Percentiles rank a stretch among this genome's conserved stretches.
Evolutionary conservation across 805 yeast species (phyloP).

Genomic region (Danielia oregonensis): DNA sequence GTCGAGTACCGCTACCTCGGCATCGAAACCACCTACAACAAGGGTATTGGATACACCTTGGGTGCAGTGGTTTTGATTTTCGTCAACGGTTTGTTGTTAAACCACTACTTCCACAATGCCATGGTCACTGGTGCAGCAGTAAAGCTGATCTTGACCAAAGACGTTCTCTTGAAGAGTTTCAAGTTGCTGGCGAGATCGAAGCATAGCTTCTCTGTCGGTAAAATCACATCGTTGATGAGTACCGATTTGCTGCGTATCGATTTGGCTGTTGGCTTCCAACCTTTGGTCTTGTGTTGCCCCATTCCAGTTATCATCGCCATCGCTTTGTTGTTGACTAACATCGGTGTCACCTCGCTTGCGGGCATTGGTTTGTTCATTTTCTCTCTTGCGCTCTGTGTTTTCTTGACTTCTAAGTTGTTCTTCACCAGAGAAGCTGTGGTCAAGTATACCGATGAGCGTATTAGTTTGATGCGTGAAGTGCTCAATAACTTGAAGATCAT

Average conservation of each 20-base stretch:
- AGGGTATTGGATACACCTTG: slow-evolving; percentile 74
- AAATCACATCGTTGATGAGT: slow-evolving; percentile 39
- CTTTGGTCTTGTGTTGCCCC: slow-evolving; percentile 39
- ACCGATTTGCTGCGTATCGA: slow-evolving; percentile 44
- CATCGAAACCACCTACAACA: slow-evolving; percentile 39
- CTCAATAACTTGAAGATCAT: slow-evolving; percentile 39
- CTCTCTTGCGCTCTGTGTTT: slow-evolving; percentile 32
- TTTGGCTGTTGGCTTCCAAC: slow-evolving; percentile 42
- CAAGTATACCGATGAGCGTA: slow-evolving; percentile 38
- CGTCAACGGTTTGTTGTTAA: slow-evolving; percentile 35
- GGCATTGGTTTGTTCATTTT: slow-evolving; percentile 40
- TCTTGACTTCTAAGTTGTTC: slow-evolving; percentile 33
- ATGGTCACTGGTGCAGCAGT: slow-evolving; percentile 42
- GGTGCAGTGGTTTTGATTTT: slow-evolving; percentile 59
- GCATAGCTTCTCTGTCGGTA: slow-evolving; percentile 34
- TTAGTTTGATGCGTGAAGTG: slow-evolving; percentile 41
- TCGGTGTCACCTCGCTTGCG: slow-evolving; percentile 38
- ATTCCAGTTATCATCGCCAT: slow-evolving; percentile 39
- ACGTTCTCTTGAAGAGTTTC: slow-evolving; percentile 37
- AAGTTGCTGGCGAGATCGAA: slow-evolving; percentile 30
- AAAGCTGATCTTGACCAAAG: slow-evolving; percentile 38
- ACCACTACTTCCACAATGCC: slow-evolving; percentile 41
- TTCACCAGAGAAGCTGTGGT: slow-evolving; percentile 33
- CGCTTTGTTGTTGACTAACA: slow-evolving; percentile 29
- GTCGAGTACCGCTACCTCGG: slow-evolving; percentile 52